phyloP scores from a whole-genome alignment of 495 filamentous ascomycete species.

The Coniosporium apollinis region DNA sequence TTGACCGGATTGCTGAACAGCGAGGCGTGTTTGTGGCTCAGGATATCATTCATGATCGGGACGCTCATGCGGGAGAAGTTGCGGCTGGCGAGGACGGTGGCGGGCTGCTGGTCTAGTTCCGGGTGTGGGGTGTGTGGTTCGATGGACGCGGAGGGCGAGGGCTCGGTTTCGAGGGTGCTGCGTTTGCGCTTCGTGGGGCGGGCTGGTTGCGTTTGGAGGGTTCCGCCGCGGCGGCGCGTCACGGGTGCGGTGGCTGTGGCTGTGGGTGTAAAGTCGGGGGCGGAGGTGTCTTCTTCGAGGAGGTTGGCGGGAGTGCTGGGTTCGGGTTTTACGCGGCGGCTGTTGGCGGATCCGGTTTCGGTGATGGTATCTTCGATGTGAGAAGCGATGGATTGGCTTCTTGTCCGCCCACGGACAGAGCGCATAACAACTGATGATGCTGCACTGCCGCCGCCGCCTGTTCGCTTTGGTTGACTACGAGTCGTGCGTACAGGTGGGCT shows the following conservation, averaged over 20 bases:
- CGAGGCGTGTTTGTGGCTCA: slow-evolving; percentile 70
- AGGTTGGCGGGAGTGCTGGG: slow-evolving; percentile 37
- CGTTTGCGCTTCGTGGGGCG: slow-evolving; percentile 22
- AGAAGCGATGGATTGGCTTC: slow-evolving; percentile 41
- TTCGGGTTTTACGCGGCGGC: slow-evolving; percentile 49
- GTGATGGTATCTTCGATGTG: slow-evolving; percentile 35
- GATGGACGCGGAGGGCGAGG: slow-evolving; percentile 6
- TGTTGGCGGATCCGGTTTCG: slow-evolving; percentile 27
- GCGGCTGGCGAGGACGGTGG: slow-evolving; percentile 28
- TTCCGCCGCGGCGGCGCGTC: slow-evolving; percentile 17
- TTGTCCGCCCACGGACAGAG: slow-evolving; percentile 25
- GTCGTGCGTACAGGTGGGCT: too few species aligned
- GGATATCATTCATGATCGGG: slow-evolving; percentile 71
- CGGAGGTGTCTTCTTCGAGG: slow-evolving; percentile 15
- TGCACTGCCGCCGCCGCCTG: slow-evolving; percentile 32
- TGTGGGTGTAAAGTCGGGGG: slow-evolving; percentile 9
- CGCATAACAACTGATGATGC: slow-evolving; percentile 30
- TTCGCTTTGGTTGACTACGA: background rate
- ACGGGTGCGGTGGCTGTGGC: slow-evolving; percentile 9
- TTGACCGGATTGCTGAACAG: slow-evolving; percentile 73
- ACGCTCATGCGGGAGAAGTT: slow-evolving; percentile 62
- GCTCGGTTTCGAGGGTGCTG: slow-evolving; percentile 26
- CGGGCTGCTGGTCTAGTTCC: too few species aligned
- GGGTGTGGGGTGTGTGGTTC: slow-evolving; percentile 3
- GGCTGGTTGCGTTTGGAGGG: slow-evolving; percentile 11